Conservation (phyloP, 1,284 basidiomycete species). For the Singerocomus inundabilis region DNA sequence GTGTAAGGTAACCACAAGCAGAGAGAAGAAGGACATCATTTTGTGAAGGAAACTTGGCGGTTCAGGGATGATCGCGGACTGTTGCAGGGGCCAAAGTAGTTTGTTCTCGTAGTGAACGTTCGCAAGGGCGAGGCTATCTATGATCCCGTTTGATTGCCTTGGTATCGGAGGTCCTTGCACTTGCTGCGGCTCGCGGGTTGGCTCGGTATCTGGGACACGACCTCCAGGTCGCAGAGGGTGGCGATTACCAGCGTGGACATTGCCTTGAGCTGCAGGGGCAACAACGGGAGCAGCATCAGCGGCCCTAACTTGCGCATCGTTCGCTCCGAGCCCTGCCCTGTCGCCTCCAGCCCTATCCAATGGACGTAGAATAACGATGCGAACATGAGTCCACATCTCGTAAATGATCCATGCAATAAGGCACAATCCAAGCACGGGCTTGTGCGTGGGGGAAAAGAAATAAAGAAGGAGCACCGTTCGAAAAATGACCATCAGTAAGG, state of each 20-base stretch:
- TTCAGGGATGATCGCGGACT: conserved; percentile 32
- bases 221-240: conserved; percentile 15
- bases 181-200: conserved; percentile 21
- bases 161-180: conserved; percentile 25
- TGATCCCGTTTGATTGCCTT: conserved; percentile 35
- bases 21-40: conserved; percentile 49
- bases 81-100: conserved; percentile 41
- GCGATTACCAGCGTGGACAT: conserved; percentile 16
- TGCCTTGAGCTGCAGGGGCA: conserved; percentile 16
- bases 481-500: conserved; percentile 63
- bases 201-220: conserved; percentile 17
- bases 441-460: conserved; percentile 74
- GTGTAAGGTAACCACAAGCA: conserved; percentile 64
- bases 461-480: conserved; percentile 72
- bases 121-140: conserved; percentile 56
- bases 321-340: conserved; percentile 15
- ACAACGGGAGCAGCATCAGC: conserved; percentile 17
- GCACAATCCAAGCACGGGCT: conserved; percentile 66
- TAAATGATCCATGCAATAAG: conserved; percentile 71
- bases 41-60: conserved; percentile 51
- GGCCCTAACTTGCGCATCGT: conserved; percentile 22
- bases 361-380: conserved; percentile 49
- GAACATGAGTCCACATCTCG: conserved; percentile 73
- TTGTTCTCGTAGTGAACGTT: conserved; percentile 58
- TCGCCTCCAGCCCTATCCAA: conserved; percentile 30